Base-by-base conservation (phyloP, 192 early-diverging fungal genomes). In the Backusella tuberculispora region DNA sequence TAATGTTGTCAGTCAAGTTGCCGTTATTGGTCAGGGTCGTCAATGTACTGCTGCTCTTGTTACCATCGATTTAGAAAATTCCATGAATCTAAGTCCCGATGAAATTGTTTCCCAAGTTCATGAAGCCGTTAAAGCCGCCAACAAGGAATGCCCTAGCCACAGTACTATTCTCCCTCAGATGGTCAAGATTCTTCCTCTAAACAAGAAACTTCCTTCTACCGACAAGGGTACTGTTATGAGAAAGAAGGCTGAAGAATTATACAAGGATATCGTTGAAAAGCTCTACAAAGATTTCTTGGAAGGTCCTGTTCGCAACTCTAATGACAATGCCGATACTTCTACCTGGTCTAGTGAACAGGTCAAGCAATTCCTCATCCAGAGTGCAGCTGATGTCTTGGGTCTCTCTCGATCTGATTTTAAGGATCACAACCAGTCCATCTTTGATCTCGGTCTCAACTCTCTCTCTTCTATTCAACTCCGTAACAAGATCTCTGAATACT, bases 281-380 rank as follows among this genome's bases (percentile, higher is more conserved):
- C 81, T 91, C 81, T 93, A 90, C 74, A 74, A 82, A 42, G 78
- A 82, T 50, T 85, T 83, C 53, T 76, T 81, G 56, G 42, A 40
- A 21, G 45, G 26, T 21, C n/a, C 29, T 3, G 19, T 15, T 10
- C 40, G 42, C 7, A n/a, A 17, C 7, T 8, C 1, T 19, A 19
- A 42, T 24, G 26, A 41, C 10, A 38, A 65, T 29, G 43, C 37
- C 14, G 56, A 77, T 37, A 38, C 38, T 70, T 60, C 56, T 13
- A 53, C 29, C 12, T 63, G 63, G 64, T 9, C 60, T 15, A 43
- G n/a, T 40, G 63, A 71, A n/a, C 38, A 60, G 40, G 41, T n/a
- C 10, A 67, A 67, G 8, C n/a, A 21, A 24, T 67, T 67, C 38
- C 66, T 67, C 10, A 67, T 67, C 9, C 38, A 67, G 66, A 67